Evolutionary conservation across 441 rosid genomes (phyloP), one percentile per base, ranked within the genome.

Genomic region (Erodium chrysanthum): DNA sequence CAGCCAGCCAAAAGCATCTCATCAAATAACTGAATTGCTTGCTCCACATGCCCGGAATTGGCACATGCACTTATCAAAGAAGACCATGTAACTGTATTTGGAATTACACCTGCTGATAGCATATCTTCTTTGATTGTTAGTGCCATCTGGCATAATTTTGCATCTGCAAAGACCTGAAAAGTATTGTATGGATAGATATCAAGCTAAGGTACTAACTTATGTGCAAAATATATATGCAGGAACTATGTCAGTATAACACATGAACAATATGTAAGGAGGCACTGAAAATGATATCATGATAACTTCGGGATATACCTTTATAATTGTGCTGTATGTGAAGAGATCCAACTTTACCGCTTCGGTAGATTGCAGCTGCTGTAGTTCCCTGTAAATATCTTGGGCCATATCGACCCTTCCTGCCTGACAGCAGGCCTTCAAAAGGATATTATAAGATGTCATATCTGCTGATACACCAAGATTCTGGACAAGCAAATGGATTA

Each of bases 61-160:
- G 93, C 95, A 78, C 93, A 89, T 35, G 97, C 95, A 81, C 92
- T 88, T 79, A 93, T 86, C 87, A 93, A 75, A 0, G 98, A 84
- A 25, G 98, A 91, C 98, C 98, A 91, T 27, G 95, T 86, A 77
- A 80, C 80, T 22, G 79, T 88, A 73, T 91, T 91, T 35, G 90
- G 97, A 68, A 75, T 74, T 65, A 93, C 85, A 50, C 87, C 97
- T 3, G 90, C 83, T 66, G 79, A 79, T 71, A 86, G 82, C 96
- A 91, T 91, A 71, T 89, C 96, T 44, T 89, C 91, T 82, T 93
- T 93, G 69, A 89, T 79, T 73, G 73, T 80, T 11, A 93, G 81
- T 50, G 98, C 95, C 95, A 87, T 84, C 76, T 84, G 83, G 96
- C 98, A 91, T 80, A 86, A 72, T 79, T 85, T 91, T 72, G 93